A percentile compares a stretch with the other conserved stretches of the same genome.
phyloP scores from a whole-genome alignment of 1,284 basidiomycete species.

The Malassezia globosa region DNA sequence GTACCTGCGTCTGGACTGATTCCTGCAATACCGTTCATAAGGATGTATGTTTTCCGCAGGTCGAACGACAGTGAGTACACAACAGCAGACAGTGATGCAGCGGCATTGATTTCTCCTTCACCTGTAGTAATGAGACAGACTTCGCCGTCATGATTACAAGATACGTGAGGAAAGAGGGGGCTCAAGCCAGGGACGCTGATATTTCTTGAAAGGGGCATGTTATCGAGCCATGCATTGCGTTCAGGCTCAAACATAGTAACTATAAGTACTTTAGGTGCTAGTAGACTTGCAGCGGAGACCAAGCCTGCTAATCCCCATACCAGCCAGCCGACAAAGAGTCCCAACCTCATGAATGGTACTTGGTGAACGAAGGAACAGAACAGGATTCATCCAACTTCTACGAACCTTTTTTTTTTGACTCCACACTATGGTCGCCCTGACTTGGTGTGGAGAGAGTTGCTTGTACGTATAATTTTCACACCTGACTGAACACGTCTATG shows the following conservation, averaged over 20 bases:
- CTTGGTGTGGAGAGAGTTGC: no score
- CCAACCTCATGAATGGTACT: neutral
- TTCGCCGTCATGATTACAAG: conserved; percentile 48
- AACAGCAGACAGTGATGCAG: conserved; percentile 49
- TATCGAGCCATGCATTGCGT: conserved; percentile 41
- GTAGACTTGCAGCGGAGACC: neutral
- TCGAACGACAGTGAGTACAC: conserved; percentile 43
- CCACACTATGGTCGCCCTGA: no score
- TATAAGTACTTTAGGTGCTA: conserved; percentile 14
- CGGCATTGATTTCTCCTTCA: conserved; percentile 53
- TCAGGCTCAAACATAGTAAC: conserved; percentile 47
- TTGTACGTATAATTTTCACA: no score
- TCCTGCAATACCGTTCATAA: conserved; percentile 52
- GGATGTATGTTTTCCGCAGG: conserved; percentile 51
- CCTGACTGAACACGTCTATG: no score
- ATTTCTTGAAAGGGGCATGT: neutral
- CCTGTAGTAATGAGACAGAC: conserved; percentile 50
- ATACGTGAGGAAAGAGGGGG: conserved; percentile 50
- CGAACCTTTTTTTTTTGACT: no score
- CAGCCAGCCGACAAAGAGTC: neutral
- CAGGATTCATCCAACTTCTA: neutral
- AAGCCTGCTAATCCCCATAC: neutral
- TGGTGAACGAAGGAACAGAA: neutral
- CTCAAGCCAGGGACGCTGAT: conserved; percentile 50
- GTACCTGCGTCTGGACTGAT: conserved; percentile 50